Conservation (phyloP, 225 moss, liverwort and hornwort species). For the Lunularia cruciata region DNA sequence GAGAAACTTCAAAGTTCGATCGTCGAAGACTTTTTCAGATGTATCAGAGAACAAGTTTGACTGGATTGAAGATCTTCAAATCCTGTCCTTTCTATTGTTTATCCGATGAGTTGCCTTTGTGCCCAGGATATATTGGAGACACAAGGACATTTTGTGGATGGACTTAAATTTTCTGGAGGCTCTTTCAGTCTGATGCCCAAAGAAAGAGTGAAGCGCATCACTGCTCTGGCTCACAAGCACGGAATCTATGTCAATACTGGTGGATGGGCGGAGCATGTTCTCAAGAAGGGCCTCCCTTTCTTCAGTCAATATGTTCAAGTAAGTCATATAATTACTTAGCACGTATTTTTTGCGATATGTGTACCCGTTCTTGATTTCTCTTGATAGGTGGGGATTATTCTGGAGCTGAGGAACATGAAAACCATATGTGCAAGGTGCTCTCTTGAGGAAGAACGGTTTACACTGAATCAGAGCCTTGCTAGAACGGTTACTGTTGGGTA, state of each 20-base stretch:
- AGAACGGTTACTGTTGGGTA: too few species aligned
- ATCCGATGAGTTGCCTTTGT: background rate
- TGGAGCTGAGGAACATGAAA: too few species aligned
- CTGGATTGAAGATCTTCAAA: background rate
- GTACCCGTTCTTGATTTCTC: too few species aligned
- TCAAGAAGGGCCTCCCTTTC: constrained; percentile 53
- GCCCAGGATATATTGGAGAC: constrained; percentile 58
- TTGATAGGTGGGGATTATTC: too few species aligned
- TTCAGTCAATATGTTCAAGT: constrained; percentile 73
- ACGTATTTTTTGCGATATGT: too few species aligned
- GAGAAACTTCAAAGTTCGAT: background rate
- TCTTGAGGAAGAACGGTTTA: too few species aligned
- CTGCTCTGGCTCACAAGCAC: constrained; percentile 59
- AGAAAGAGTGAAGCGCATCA: constrained; percentile 54
- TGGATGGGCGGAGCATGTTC: constrained; percentile 65
- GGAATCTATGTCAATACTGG: constrained; percentile 68
- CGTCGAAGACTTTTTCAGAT: background rate
- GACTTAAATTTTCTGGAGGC: constrained; percentile 59
- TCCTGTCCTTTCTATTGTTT: background rate
- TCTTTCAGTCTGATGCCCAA: constrained; percentile 58
- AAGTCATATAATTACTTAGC: too few species aligned
- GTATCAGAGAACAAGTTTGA: background rate
- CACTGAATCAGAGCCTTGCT: too few species aligned
- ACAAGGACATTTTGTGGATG: constrained; percentile 58
- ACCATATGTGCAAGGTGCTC: too few species aligned